These are phyloP conservation scores for Leishmania lainsoni DNA, from an alignment of 208 protist genomes.

Conservation along the genomic window DNA sequence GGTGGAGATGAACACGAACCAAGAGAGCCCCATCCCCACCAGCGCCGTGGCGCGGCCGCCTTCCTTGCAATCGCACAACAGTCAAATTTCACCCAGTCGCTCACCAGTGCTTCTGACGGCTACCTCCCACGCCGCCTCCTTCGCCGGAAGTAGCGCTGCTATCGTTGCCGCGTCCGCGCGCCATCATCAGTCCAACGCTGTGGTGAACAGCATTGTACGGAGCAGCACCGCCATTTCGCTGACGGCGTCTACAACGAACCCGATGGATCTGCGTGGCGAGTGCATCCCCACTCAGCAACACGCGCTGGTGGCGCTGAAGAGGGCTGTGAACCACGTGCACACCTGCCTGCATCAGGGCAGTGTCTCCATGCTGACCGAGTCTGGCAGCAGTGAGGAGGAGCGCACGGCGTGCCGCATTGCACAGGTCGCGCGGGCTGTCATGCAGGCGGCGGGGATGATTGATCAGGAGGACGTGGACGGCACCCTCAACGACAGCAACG, in stretches of 20 bases:
- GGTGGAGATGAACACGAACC: background rate
- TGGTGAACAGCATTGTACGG: conserved; percentile 26
- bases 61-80: background rate
- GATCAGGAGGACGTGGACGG: conserved; percentile 25
- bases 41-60: background rate
- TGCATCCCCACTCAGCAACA: background rate
- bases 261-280: background rate
- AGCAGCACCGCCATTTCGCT: conserved; percentile 10
- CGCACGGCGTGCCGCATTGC: conserved; percentile 26
- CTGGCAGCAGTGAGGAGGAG: conserved; percentile 15
- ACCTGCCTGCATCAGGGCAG: conserved; percentile 5
- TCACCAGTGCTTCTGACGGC: conserved; percentile 15
- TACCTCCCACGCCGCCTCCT: conserved; percentile 10
- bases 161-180: background rate
- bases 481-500: conserved; percentile 16
- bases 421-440: conserved; percentile 16
- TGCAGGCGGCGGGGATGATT: conserved; percentile 32
- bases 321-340: conserved; percentile 28
- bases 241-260: background rate
- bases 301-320: conserved; percentile 29
- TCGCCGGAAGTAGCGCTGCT: background rate
- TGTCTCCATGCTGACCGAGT: background rate
- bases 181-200: conserved; percentile 26
- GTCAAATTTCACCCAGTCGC: background rate
- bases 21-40: background rate